A percentile compares a stretch with the other conserved stretches of the same genome.
Evolutionary conservation across 805 yeast genomes (phyloP).

Genomic region (Debaryomyces hansenii): DNA sequence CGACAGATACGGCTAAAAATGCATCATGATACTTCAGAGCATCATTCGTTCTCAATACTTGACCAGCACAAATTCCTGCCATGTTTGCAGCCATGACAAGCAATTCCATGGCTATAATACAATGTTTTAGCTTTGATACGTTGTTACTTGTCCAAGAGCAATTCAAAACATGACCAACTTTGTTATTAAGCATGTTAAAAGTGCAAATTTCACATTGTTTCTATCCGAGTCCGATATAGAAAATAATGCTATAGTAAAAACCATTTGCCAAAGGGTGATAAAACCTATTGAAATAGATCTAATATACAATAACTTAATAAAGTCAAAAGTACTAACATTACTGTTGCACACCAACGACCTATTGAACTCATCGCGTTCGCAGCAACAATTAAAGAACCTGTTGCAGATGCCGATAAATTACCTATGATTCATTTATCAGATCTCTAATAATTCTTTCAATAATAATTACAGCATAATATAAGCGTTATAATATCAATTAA

Average conservation of each 20-base stretch:
- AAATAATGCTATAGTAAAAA: not conserved
- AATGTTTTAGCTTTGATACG: conserved; percentile 8
- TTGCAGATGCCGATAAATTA: conserved; percentile 2
- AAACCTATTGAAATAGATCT: not conserved
- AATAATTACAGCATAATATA: no score
- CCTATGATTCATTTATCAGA: no score
- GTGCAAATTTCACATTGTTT: conserved; percentile 1
- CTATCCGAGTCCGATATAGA: not conserved
- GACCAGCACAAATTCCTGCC: conserved; percentile 17
- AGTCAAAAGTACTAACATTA: not conserved
- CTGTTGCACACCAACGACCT: conserved; percentile 11
- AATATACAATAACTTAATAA: not conserved
- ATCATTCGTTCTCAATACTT: conserved; percentile 13
- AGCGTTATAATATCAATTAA: no score
- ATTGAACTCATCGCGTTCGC: conserved; percentile 13
- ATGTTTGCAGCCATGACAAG: conserved; percentile 15
- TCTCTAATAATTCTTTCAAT: no score
- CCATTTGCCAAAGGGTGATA: not conserved
- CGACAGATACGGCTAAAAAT: conserved; percentile 8
- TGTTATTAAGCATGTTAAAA: not conserved
- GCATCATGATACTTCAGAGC: conserved; percentile 12
- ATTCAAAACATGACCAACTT: conserved; percentile 9
- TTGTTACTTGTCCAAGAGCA: conserved; percentile 12
- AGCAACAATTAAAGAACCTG: conserved; percentile 3
- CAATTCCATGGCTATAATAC: conserved; percentile 13